Evolutionary conservation across 495 filamentous ascomycete genomes (phyloP).

Genomic region (Penicillium longicatenatum): DNA sequence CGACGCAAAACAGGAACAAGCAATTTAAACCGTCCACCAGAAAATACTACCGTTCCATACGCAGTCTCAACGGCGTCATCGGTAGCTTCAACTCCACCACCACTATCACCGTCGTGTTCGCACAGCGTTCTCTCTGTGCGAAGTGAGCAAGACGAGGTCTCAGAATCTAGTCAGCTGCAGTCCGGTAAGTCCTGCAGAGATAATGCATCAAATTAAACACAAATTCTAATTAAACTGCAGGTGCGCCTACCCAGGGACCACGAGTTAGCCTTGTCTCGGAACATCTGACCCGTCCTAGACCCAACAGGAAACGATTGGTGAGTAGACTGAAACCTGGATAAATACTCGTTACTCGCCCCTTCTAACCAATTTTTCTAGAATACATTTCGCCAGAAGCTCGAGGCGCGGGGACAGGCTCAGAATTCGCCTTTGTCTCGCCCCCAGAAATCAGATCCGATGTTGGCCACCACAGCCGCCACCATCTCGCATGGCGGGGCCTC

Average conservation of each 20-base stretch:
- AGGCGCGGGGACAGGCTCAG: slow-evolving; percentile 21
- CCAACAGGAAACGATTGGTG: slow-evolving; percentile 36
- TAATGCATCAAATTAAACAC: slow-evolving; percentile 3
- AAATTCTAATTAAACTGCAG: slow-evolving; percentile 23
- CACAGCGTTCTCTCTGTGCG: slow-evolving; percentile 38
- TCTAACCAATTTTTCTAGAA: slow-evolving; percentile 31
- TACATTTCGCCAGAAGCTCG: slow-evolving; percentile 44
- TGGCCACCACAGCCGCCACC: slow-evolving; percentile 35
- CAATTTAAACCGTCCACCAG: slow-evolving; percentile 35
- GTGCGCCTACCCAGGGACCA: slow-evolving; percentile 20
- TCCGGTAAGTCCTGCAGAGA: slow-evolving; percentile 4
- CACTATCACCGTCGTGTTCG: slow-evolving; percentile 46
- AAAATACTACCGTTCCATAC: slow-evolving; percentile 20
- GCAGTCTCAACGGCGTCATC: slow-evolving; percentile 35
- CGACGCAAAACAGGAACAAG: slow-evolving; percentile 40
- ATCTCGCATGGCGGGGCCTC: slow-evolving; percentile 44
- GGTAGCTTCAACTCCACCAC: slow-evolving; percentile 42
- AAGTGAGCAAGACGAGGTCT: slow-evolving; percentile 37
- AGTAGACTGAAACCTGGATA: slow-evolving; percentile 24
- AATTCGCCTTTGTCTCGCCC: slow-evolving; percentile 15
- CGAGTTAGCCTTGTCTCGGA: slow-evolving; percentile 30
- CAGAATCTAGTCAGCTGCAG: slow-evolving; percentile 16
- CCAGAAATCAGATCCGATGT: slow-evolving; percentile 35
- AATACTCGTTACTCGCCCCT: slow-evolving; percentile 3
- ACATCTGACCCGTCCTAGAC: slow-evolving; percentile 23